Evolutionary conservation across 306 rosid genomes (phyloP).

Genomic region (Rosa chinensis): DNA sequence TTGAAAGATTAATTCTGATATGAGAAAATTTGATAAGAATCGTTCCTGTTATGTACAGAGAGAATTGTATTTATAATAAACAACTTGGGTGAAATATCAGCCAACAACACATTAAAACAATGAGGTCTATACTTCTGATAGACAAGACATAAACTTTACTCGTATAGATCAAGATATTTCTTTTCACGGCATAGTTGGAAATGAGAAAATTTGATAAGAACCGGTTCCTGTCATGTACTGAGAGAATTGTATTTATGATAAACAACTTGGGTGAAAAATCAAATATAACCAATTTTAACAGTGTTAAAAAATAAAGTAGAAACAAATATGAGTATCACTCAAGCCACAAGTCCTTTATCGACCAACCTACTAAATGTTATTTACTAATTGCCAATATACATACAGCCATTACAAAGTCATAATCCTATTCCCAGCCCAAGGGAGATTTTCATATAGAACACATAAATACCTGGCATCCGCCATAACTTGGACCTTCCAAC

Average conservation of each 20-base stretch:
- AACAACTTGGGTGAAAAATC: not conserved
- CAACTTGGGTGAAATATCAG: not conserved
- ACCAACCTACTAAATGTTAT: not conserved
- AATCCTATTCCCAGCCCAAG: not conserved
- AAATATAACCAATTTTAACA: not conserved
- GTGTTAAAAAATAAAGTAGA: not conserved
- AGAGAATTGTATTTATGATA: not conserved
- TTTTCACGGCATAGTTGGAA: not conserved
- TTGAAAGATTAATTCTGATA: not conserved
- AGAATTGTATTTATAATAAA: not conserved
- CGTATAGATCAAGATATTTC: not conserved
- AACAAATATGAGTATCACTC: not conserved
- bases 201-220: not conserved
- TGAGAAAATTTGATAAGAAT: not conserved
- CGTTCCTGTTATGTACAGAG: not conserved
- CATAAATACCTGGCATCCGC: constrained; percentile 71
- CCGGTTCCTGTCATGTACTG: not conserved
- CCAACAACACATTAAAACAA: not conserved
- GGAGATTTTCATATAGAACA: not conserved
- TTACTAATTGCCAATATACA: not conserved
- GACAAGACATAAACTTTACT: not conserved
- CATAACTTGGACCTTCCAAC: constrained; percentile 80
- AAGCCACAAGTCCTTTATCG: not conserved
- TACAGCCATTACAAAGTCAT: not conserved
- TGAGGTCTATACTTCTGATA: not conserved